These are phyloP conservation scores for Onygenales sp. DNA, from an alignment of 2,329 filamentous ascomycete genomes.

Conservation along the genomic window DNA sequence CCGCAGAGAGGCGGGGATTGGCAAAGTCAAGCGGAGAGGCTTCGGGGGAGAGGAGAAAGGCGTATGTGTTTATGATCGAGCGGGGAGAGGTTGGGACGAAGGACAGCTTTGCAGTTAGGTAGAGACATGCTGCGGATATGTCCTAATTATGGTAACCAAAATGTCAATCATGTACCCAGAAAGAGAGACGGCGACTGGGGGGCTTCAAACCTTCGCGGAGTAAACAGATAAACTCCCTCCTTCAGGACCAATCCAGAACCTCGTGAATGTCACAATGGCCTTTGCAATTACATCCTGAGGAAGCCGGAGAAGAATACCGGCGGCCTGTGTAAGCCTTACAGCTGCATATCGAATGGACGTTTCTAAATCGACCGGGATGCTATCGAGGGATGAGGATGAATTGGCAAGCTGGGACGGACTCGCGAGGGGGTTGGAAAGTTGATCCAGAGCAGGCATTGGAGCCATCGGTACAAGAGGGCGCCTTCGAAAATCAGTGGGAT, in stretches of 20 bases:
- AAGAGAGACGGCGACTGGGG: background rate
- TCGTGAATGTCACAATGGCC: conserved; percentile 69
- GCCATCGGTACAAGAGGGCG: conserved; percentile 13
- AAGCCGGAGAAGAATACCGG: conserved; percentile 63
- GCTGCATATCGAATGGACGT: conserved; percentile 36
- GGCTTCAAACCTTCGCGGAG: conserved; percentile 27
- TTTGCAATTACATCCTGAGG: conserved; percentile 80
- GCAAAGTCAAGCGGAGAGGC: conserved; percentile 44
- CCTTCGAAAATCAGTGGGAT: background rate
- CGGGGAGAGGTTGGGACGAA: conserved; percentile 65
- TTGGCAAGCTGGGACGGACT: conserved; percentile 35
- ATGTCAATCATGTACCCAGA: background rate
- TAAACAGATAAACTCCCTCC: conserved; percentile 36
- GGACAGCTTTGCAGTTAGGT: conserved; percentile 74
- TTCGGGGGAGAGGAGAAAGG: conserved; percentile 59
- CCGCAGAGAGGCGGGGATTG: conserved; percentile 19
- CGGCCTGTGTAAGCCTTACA: conserved; percentile 36
- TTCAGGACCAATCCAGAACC: conserved; percentile 60
- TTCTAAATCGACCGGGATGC: conserved; percentile 32
- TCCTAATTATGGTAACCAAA: conserved; percentile 43
- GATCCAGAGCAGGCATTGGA: conserved; percentile 19
- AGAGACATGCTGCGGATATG: conserved; percentile 71
- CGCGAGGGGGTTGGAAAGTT: conserved; percentile 36
- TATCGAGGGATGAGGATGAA: conserved; percentile 36
- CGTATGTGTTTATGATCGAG: conserved; percentile 75